Percentiles rank a stretch among this genome's conserved stretches.
Conservation (phyloP, 139 green algal species). For the Tetratostichococcus sp. region DNA sequence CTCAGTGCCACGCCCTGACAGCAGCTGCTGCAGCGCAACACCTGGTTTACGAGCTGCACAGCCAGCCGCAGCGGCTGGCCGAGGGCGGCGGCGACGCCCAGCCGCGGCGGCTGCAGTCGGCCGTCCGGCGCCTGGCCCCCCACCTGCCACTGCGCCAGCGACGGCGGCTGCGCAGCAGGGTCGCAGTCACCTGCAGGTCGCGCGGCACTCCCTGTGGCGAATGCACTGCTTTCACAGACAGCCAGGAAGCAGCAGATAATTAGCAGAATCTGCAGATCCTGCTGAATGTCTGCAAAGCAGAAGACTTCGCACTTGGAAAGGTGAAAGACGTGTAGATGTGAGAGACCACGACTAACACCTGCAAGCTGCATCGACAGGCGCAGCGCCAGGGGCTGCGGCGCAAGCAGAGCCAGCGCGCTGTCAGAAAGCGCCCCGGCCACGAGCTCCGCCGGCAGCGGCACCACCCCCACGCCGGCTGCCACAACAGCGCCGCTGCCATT, state of each 20-base stretch:
- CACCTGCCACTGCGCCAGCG: neutral
- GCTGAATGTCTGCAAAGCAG: too few species aligned
- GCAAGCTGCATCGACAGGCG: neutral
- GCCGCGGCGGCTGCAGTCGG: neutral
- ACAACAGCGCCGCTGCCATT: slow-evolving; percentile 7
- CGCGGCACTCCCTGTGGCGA: too few species aligned
- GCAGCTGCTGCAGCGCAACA: neutral
- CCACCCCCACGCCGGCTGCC: slow-evolving; percentile 2
- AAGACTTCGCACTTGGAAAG: too few species aligned
- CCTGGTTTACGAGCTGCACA: neutral
- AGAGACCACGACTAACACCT: neutral
- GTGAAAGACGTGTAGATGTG: neutral
- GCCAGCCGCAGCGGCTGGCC: neutral
- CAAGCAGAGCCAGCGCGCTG: slow-evolving; percentile 12
- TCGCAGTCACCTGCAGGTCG: neutral
- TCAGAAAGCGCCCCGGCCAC: slow-evolving; percentile 14
- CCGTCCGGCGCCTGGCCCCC: neutral
- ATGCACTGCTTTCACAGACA: neutral
- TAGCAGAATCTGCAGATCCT: too few species aligned
- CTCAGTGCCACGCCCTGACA: too few species aligned
- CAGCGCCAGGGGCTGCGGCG: slow-evolving; percentile 3
- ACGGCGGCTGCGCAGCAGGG: slow-evolving; percentile 2
- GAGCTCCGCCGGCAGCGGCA: slow-evolving; percentile 22
- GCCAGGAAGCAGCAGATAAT: neutral
- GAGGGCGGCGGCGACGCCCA: neutral